phyloP scores from a whole-genome alignment of 78 protist species.

The Thecamonas trahens region DNA sequence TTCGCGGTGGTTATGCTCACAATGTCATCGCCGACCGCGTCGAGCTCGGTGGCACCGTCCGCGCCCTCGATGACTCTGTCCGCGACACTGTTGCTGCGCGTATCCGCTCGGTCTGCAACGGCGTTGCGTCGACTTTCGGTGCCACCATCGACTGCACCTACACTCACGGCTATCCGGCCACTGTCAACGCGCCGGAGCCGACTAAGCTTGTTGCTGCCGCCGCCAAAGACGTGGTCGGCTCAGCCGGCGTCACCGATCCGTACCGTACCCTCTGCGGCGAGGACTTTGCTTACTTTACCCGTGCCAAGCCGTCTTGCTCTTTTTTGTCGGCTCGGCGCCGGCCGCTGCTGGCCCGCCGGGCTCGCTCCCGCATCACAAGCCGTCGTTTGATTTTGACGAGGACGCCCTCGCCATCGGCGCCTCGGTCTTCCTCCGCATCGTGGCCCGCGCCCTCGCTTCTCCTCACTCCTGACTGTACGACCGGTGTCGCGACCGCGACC shows the following conservation, averaged over 20 bases:
- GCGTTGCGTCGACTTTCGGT: neutral
- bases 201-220: neutral
- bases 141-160: slow-evolving; percentile 1
- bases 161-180: neutral
- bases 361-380: slow-evolving; percentile 12
- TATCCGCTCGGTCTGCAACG: neutral
- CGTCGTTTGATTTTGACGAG: slow-evolving; percentile 11
- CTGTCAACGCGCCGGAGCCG: slow-evolving; percentile 6
- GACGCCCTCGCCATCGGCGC: slow-evolving; percentile 9
- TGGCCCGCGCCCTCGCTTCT: neutral
- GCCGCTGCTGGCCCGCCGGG: neutral
- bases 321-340: slow-evolving; percentile 6
- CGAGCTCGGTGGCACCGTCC: slow-evolving; percentile 15
- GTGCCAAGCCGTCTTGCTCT: slow-evolving; percentile 10
- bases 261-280: slow-evolving; percentile 12
- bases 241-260: neutral
- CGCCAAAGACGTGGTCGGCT: slow-evolving; percentile 3
- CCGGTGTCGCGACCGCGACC: too few species aligned
- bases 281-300: slow-evolving; percentile 21
- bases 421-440: neutral
- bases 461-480: too few species aligned
- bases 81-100: neutral
- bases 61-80: neutral
- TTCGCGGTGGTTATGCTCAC: slow-evolving; percentile 4
- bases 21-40: slow-evolving; percentile 20